phyloP scores from a whole-genome alignment of 345 rosid genomes.

The Gossypium raimondii region DNA sequence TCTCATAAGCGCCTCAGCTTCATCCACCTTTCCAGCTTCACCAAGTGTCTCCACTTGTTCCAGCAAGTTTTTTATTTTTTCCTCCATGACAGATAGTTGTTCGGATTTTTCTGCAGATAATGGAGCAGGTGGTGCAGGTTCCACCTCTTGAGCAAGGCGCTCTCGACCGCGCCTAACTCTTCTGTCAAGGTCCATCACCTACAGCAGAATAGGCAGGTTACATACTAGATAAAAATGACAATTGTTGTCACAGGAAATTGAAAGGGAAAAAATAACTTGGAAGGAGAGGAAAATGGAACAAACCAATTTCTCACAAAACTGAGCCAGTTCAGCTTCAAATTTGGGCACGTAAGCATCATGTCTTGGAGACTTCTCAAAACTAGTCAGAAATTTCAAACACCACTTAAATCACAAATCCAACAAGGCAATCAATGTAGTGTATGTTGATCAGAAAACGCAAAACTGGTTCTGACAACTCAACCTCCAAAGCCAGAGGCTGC shows the following conservation, averaged over 20 bases:
- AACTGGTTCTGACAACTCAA: neutral
- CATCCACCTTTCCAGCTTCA: constrained; percentile 98
- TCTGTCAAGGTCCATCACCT: constrained; percentile 98
- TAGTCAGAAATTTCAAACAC: constrained; percentile 28
- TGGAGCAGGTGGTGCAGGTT: constrained; percentile 71
- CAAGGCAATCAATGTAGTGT: neutral
- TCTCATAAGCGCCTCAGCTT: constrained; percentile 99
- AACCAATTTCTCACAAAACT: constrained; percentile 92
- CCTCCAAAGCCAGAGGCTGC: neutral
- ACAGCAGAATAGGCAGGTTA: constrained; percentile 19
- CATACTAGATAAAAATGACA: neutral
- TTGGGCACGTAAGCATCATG: constrained; percentile 64
- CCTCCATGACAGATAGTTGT: constrained; percentile 80
- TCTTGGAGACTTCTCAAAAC: constrained; percentile 89
- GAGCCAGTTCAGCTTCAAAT: constrained; percentile 91
- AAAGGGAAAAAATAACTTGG: neutral
- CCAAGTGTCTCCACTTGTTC: constrained; percentile 98
- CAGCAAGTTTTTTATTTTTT: constrained; percentile 81
- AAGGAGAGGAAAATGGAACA: constrained; percentile 19
- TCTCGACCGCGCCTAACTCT: constrained; percentile 96
- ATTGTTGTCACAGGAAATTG: neutral
- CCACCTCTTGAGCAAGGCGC: constrained; percentile 86
- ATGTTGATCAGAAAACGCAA: neutral
- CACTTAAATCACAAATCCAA: neutral
- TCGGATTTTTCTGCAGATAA: constrained; percentile 79